Evolutionary conservation across 106 monocot genomes (phyloP), one percentile per base, ranked within the genome.

Genomic region (Hemerocallis citrina): DNA sequence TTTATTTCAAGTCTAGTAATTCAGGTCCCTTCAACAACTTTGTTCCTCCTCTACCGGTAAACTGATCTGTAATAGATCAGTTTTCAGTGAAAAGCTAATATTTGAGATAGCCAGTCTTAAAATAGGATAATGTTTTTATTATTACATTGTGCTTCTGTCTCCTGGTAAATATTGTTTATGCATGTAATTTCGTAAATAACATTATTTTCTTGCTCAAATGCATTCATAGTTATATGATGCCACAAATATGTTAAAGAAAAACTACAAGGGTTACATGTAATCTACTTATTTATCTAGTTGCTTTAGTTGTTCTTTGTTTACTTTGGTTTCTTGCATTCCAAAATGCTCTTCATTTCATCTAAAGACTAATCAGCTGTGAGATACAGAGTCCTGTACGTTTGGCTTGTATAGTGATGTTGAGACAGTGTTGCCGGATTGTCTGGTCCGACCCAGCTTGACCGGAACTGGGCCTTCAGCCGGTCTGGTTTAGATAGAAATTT

Each of bases 111-210:
- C 62, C 62, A 63, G 44, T 45, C 43, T 63, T 63, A n/a, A 44
- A 63, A 63, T 46, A 63, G 30, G 45, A 63, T 33, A 15, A 63
- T 63, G 62, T 29, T 29, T 63, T 55, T n/a, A n/a, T 20, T 36
- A 8, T 64, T 46, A 34, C 75, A 64, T 75, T 45, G 20, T 69
- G 68, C 40, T 69, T 63, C 75, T 75, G 75, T 75, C 75, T 75
- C 68, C 75, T 75, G 75, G 75, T 39, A 75, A 34, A 75, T 63
- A 20, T 42, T 34, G 12, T 0, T 28, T 7, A 27, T 27, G n/a
- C n/a, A n/a, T n/a, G 8, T 25, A 29, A 4, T 27, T 52, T 2
- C 8, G 8, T 29, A 25, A 28, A 12, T 2, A 2, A 1, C 6
- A 47, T 6, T 17, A 4, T 19, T 47, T 16, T 4, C 11, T 6